phyloP scores from a whole-genome alignment of 2,329 filamentous ascomycete genomes.

The Aspergillus chevalieri region DNA sequence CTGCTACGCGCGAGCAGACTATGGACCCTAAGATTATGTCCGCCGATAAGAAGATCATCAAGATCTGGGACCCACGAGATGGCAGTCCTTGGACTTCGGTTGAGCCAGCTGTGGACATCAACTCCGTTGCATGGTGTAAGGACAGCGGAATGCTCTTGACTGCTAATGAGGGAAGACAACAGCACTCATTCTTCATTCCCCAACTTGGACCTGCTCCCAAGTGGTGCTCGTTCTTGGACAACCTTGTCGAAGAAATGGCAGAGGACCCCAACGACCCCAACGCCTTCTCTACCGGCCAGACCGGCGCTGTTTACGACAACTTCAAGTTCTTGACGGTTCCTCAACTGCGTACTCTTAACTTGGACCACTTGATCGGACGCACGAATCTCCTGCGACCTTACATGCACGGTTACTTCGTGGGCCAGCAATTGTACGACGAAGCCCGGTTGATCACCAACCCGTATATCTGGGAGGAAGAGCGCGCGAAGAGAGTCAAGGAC shows the following conservation, averaged over 20 bases:
- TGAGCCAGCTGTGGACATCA: constrained; percentile 89
- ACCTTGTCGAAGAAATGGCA: constrained; percentile 97
- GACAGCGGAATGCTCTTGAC: constrained; percentile 93
- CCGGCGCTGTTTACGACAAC: constrained; percentile 88
- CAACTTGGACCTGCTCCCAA: constrained; percentile 86
- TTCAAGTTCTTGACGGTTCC: constrained; percentile 94
- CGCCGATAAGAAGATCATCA: constrained; percentile 91
- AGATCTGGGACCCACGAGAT: constrained; percentile 81
- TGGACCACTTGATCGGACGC: constrained; percentile 84
- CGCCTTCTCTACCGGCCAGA: constrained; percentile 38
- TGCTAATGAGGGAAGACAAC: constrained; percentile 91
- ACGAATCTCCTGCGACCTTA: constrained; percentile 87
- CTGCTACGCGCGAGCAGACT: constrained; percentile 64
- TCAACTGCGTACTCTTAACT: constrained; percentile 76
- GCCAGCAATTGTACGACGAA: constrained; percentile 91
- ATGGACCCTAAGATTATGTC: constrained; percentile 72
- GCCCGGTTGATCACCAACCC: constrained; percentile 89
- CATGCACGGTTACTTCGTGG: constrained; percentile 99
- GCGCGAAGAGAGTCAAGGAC: constrained; percentile 82
- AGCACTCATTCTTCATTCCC: constrained; percentile 92
- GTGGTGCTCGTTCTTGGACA: constrained; percentile 96
- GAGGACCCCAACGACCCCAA: constrained; percentile 65
- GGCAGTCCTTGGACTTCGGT: constrained; percentile 92
- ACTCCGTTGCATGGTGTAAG: constrained; percentile 87
- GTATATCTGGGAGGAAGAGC: constrained; percentile 87